Base-by-base conservation (phyloP, 805 yeast genomes). In the Starmerella scarabaei region DNA sequence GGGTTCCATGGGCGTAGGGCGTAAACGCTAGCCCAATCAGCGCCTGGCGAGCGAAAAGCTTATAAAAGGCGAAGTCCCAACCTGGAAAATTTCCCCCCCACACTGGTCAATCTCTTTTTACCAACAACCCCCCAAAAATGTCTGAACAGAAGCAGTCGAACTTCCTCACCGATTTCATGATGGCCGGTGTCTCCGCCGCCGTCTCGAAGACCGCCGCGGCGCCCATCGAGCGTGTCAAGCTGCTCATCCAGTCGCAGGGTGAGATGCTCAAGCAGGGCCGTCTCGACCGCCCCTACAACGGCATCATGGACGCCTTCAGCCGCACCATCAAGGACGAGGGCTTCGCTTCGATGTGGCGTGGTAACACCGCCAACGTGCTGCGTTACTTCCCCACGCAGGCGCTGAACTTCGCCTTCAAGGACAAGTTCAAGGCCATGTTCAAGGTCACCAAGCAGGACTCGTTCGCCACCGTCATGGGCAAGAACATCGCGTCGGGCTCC, bases 341-440 rank as follows among this genome's bases (percentile, higher is more conserved):
- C 77, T 62, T 80, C 50, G 72, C 68, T 54, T 71, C 94, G 50
- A 80, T 83, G 85, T 83, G 94, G 94, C 84, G 94, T 80, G 94
- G 94, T 78, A 83, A 83, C 84, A 80, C 94, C 53, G 94, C 94
- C 60, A 83, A 83, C 71, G 94, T 83, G 63, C 77, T 83, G 70
- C 80, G 94, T 75, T 83, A 84, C 77, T 83, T 83, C 93, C 94
- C 94, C 69, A 84, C 94, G 63, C 94, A 83, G 73, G 94, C 94
- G 58, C 75, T 83, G 65, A 83, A 83, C 78, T 84, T 83, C 61
- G 94, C 94, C 59, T 84, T 83, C 84, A 83, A 83, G 75, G 94
- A 84, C 69, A 80, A 51, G 73, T 80, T 84, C 71, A 83, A 83
- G 78, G 75, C 77, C 58, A 66, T 82, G 77, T 82, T 83, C 67